These are phyloP conservation scores for Chimonanthus salicifolius DNA, from an alignment of 164 flowering plant species.

Conservation along the genomic window DNA sequence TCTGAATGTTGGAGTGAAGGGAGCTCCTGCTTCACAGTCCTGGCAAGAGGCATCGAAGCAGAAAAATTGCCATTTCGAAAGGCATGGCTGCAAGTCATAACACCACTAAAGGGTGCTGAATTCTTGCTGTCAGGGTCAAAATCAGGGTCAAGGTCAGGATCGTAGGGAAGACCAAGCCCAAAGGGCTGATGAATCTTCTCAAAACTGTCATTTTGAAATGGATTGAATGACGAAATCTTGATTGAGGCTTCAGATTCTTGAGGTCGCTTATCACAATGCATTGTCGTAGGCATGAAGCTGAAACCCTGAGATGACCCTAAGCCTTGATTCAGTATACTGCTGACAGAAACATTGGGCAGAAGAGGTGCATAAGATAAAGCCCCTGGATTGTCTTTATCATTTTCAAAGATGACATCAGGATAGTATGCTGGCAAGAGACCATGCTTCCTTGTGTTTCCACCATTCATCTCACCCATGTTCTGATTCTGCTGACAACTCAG, in stretches of 20 bases:
- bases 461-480: conserved; percentile 22
- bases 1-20: conserved; percentile 99
- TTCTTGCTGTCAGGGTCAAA: conserved; percentile 12
- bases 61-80: conserved; percentile 72
- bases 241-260: conserved; percentile 39
- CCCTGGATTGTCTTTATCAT: conserved; percentile 37
- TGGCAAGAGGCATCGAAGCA: conserved; percentile 65
- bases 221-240: conserved; percentile 31
- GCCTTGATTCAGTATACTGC: conserved; percentile 38
- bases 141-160: conserved; percentile 12
- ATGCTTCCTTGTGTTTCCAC: conserved; percentile 31
- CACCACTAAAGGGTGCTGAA: conserved; percentile 18
- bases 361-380: conserved; percentile 36
- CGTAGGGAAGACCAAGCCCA: conserved; percentile 37
- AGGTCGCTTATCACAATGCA: conserved; percentile 48
- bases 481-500: conserved; percentile 36
- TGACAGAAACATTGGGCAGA: conserved; percentile 38
- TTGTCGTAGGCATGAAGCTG: conserved; percentile 28
- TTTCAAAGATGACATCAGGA: conserved; percentile 53
- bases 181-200: conserved; percentile 35
- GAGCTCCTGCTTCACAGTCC: conserved; percentile 95
- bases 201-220: conserved; percentile 36
- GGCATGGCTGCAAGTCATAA: conserved; percentile 64
- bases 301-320: conserved; percentile 41
- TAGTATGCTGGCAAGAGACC: conserved; percentile 35